Conservation (phyloP, 2,329 filamentous ascomycete species). For the Ophiostoma quercus region DNA sequence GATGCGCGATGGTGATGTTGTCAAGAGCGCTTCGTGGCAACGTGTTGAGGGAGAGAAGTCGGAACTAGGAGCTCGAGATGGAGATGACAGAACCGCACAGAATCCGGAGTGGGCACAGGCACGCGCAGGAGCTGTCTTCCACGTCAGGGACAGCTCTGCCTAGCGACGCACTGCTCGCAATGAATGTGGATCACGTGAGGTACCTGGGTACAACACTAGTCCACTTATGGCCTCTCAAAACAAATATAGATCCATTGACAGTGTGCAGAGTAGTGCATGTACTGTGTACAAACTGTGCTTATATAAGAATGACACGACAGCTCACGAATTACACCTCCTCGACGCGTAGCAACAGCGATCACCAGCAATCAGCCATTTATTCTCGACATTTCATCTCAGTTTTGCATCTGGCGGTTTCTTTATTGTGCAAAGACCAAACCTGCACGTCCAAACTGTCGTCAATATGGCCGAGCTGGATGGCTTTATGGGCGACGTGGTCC, state of each 20-base stretch:
- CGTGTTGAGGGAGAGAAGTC: background rate
- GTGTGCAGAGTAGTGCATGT: background rate
- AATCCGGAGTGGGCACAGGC: slow-evolving; percentile 7
- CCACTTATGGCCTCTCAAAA: background rate
- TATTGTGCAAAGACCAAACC: no score
- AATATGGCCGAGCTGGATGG: slow-evolving; percentile 26
- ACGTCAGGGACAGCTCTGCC: slow-evolving; percentile 19
- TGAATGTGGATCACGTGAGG: background rate
- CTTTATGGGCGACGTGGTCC: slow-evolving; percentile 29
- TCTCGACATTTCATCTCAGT: no score
- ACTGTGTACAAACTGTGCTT: background rate
- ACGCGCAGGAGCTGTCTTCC: slow-evolving; percentile 9
- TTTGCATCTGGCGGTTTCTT: no score
- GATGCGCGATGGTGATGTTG: background rate
- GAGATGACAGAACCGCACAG: background rate
- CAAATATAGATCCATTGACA: background rate
- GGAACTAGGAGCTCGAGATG: background rate
- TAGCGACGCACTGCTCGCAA: slow-evolving; percentile 12
- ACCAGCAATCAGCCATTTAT: background rate
- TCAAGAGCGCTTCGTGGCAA: background rate
- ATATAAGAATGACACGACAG: background rate
- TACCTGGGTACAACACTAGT: background rate
- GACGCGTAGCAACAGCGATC: background rate
- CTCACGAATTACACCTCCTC: background rate
- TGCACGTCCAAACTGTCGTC: background rate